These are phyloP conservation scores for Metschnikowia picachoensis DNA, from an alignment of 805 yeast genomes.

Conservation along the genomic window DNA sequence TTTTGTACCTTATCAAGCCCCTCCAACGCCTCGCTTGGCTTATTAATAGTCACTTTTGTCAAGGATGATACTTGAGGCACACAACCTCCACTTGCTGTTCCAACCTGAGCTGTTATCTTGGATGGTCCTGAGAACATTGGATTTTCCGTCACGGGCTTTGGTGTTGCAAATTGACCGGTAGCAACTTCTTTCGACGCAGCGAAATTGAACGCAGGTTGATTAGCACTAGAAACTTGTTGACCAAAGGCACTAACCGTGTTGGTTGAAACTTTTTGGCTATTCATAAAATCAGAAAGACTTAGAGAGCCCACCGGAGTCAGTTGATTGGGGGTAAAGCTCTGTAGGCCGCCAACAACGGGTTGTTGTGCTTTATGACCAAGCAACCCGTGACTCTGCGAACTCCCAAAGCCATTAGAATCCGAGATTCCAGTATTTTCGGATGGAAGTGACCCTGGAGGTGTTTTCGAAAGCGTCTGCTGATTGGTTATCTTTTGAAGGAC, in stretches of 20 bases:
- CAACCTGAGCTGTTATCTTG: too few species aligned
- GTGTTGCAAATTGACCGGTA: background rate
- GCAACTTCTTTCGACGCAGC: background rate
- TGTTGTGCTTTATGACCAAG: background rate
- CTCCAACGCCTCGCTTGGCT: background rate
- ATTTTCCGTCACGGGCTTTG: background rate
- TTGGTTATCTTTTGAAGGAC: background rate
- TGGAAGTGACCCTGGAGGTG: background rate
- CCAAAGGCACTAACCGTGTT: background rate
- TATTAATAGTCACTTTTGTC: background rate
- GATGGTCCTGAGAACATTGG: background rate
- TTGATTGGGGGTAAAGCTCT: background rate
- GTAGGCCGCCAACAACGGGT: background rate
- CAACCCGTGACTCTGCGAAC: too few species aligned
- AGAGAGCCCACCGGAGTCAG: constrained; percentile 1
- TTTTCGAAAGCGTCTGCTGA: background rate
- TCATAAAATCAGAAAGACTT: constrained; percentile 4
- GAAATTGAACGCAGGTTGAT: constrained; percentile 1
- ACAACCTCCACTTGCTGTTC: too few species aligned
- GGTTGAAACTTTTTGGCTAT: constrained; percentile 1
- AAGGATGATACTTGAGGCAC: background rate
- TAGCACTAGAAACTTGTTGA: background rate
- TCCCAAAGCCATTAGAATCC: too few species aligned
- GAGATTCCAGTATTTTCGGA: background rate
- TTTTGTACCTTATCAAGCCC: background rate